Evolutionary conservation across 164 flowering plant genomes (phyloP).

Genomic region (Aristolochia californica): DNA sequence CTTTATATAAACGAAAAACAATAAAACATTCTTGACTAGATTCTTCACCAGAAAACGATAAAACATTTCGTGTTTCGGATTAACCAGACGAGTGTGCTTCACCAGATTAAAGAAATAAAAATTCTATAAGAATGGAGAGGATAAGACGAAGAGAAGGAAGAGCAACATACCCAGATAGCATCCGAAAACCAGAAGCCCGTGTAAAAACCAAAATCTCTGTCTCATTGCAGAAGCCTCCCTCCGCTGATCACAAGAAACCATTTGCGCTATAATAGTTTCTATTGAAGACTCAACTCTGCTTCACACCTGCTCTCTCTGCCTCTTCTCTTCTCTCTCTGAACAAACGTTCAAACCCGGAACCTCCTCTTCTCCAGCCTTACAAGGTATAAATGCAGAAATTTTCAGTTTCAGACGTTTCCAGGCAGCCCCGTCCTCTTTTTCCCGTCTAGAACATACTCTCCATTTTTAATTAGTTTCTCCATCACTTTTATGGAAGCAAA

Average conservation of each 20-base stretch:
- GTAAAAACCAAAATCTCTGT: conserved; percentile 16
- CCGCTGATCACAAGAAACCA: no score
- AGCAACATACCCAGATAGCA: conserved; percentile 24
- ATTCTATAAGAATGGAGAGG: background rate
- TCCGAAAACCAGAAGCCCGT: conserved; percentile 14
- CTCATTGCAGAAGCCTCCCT: conserved; percentile 10
- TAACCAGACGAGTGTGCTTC: background rate
- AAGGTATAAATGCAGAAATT: no score
- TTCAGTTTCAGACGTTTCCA: no score
- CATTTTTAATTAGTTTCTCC: no score
- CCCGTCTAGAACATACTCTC: no score
- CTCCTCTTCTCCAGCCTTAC: background rate
- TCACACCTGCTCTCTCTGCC: background rate
- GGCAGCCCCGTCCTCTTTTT: no score
- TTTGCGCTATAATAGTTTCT: no score
- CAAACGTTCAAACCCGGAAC: no score
- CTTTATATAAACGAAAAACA: background rate
- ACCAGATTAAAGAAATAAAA: background rate
- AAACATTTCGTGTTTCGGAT: background rate
- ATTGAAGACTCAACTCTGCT: background rate
- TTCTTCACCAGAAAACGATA: background rate
- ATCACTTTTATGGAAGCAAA: no score
- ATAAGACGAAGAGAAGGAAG: background rate
- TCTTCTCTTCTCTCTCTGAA: background rate
- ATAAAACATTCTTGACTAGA: background rate